phyloP scores from a whole-genome alignment of 768 basidiomycete species.

The Rhizopogon salebrosus region DNA sequence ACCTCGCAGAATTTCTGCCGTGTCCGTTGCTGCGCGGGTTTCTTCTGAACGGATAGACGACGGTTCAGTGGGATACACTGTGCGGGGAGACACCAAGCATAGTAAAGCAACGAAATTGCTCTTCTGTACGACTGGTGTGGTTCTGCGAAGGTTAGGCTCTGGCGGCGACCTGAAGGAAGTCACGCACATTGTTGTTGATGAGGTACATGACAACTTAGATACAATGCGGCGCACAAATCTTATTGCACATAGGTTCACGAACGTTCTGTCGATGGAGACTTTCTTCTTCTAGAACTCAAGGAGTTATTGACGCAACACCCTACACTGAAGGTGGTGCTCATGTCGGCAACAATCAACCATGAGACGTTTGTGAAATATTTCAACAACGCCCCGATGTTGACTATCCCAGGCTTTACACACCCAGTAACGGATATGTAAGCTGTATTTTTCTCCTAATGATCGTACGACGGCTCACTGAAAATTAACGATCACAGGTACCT shows the following conservation, averaged over 20 bases:
- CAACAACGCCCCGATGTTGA: slow-evolving; percentile 69
- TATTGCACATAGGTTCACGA: slow-evolving; percentile 70
- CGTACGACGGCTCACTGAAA: not conserved
- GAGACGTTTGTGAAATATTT: slow-evolving; percentile 83
- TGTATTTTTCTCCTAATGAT: not conserved
- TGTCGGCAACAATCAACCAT: slow-evolving; percentile 96
- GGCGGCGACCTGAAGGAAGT: slow-evolving; percentile 68
- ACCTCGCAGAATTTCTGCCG: slow-evolving; percentile 82
- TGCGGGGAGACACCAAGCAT: slow-evolving; percentile 79
- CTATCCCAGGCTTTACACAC: slow-evolving; percentile 78
- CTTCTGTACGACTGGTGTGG: slow-evolving; percentile 94
- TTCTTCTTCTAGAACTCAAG: slow-evolving; percentile 79
- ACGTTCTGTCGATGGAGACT: slow-evolving; percentile 86
- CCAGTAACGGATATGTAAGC: slow-evolving; percentile 72
- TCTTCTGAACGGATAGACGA: slow-evolving; percentile 75
- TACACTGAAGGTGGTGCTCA: slow-evolving; percentile 75
- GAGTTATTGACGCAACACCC: slow-evolving; percentile 63
- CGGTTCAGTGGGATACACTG: slow-evolving; percentile 81
- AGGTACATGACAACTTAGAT: slow-evolving; percentile 42
- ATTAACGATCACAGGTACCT: slow-evolving; percentile 54
- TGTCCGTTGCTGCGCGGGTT: slow-evolving; percentile 84
- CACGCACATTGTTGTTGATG: slow-evolving; percentile 87
- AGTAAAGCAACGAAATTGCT: slow-evolving; percentile 65
- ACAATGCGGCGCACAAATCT: not conserved
- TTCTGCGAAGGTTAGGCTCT: slow-evolving; percentile 69